Base-by-base conservation (phyloP, 176 grass and related monocot species). In the Rhipidocladum racemiflorum region DNA sequence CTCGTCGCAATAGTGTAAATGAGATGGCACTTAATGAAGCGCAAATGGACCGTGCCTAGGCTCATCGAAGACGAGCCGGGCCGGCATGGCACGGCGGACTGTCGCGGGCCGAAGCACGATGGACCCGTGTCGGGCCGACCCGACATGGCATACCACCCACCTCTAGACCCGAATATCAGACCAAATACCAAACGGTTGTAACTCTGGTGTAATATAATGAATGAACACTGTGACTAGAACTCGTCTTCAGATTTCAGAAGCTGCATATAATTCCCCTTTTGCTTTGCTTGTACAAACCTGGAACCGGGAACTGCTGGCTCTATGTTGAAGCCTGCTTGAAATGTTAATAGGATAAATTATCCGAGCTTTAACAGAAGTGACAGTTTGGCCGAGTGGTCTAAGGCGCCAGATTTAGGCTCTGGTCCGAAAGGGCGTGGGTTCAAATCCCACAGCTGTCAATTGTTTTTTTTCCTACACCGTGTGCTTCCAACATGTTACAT, bases 331-430 rank as follows among this genome's bases (percentile, higher is more conserved):
- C 11, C 9, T 23, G 21, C 0, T 56, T 11, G 2, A 9, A 25
- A 25, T 3, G 21, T 53, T 7, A 8, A 53, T 0, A 20, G 0
- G 7, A 8, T 40, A 40, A 9, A 2, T 51, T 51, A n/a, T 55
- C 21, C 23, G 53, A 3, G 0, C 0, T 7, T 0, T 0, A 54
- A 2, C 20, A n/a, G n/a, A 3, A 20, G 9, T 2, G 20, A 54
- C 20, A n/a, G 51, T 55, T 55, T 55, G 51, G 51, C 51, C 51
- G 51, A 55, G 51, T 99, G 96, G 92, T 99, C 96, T 95, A 99
- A 93, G 91, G 90, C 92, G 95, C 88, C 88, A 95, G 95, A 93
- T 93, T 95, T 95, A 93, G 96, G 92, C 92, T 99, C 92, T 99
- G 83, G 92, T 99, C 91, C 92, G 92, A 88, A 94, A 97, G 95